Conservation (phyloP, 163 green algal species). For the Trebouxiophyceae sp. region DNA sequence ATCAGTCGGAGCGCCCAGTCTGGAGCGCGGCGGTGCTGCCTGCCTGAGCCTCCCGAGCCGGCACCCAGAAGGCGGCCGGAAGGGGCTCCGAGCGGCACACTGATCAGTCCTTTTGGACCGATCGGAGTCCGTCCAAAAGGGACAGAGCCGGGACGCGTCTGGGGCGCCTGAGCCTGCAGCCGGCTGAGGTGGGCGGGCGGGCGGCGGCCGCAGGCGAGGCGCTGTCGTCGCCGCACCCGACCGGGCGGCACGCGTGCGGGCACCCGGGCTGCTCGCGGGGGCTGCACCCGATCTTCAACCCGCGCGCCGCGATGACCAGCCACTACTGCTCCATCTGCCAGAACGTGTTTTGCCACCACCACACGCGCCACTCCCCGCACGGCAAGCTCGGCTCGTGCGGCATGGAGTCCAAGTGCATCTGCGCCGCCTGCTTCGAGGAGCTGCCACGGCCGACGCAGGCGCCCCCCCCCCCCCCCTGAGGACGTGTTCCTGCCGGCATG, state of each 20-base stretch:
- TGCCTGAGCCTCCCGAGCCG: too few species aligned
- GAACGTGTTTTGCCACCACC: slow-evolving; percentile 29
- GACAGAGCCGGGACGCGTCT: too few species aligned
- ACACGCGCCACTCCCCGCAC: slow-evolving; percentile 39
- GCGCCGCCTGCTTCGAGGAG: slow-evolving; percentile 24
- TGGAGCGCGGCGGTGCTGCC: too few species aligned
- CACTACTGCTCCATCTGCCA: slow-evolving; percentile 43
- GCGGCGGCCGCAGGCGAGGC: too few species aligned
- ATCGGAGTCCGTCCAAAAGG: too few species aligned
- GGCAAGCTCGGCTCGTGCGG: slow-evolving; percentile 31
- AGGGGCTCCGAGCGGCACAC: too few species aligned
- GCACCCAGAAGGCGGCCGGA: too few species aligned
- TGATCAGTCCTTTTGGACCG: too few species aligned
- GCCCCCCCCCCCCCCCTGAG: background rate
- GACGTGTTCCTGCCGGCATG: background rate
- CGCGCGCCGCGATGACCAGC: slow-evolving; percentile 9
- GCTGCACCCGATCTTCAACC: background rate
- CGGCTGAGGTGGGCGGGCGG: too few species aligned
- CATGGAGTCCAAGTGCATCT: slow-evolving; percentile 36
- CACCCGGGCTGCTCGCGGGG: background rate
- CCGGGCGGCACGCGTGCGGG: background rate
- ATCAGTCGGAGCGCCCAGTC: too few species aligned
- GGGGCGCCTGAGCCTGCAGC: too few species aligned
- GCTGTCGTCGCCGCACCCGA: background rate
- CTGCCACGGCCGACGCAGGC: slow-evolving; percentile 4